Evolutionary conservation across 2,329 filamentous ascomycete genomes (phyloP).

Genomic region (Apiospora arundinis): DNA sequence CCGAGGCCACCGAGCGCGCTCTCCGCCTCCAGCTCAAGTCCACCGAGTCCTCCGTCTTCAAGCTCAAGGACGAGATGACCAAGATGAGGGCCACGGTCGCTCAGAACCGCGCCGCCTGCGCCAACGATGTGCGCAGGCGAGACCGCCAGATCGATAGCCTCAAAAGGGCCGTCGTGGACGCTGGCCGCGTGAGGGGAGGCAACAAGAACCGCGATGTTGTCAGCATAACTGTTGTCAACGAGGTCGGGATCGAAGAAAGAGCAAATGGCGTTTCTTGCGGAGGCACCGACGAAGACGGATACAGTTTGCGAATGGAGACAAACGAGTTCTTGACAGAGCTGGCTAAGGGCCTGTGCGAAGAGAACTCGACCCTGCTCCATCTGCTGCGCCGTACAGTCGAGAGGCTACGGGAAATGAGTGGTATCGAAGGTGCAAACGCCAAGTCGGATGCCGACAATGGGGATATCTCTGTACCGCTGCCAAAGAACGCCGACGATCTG

Average conservation of each 20-base stretch:
- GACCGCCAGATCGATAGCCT: slow-evolving; percentile 88
- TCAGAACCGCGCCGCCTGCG: slow-evolving; percentile 85
- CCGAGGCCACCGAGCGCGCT: slow-evolving; percentile 74
- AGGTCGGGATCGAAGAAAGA: slow-evolving; percentile 54
- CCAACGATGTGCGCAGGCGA: slow-evolving; percentile 88
- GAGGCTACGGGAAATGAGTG: slow-evolving; percentile 74
- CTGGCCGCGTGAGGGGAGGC: slow-evolving; percentile 65
- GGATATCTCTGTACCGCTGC: slow-evolving; percentile 37
- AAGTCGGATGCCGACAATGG: slow-evolving; percentile 23
- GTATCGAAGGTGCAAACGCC: slow-evolving; percentile 48
- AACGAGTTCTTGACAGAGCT: slow-evolving; percentile 89
- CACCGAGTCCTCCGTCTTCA: slow-evolving; percentile 75
- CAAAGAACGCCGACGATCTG: slow-evolving; percentile 66
- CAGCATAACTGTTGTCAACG: slow-evolving; percentile 63
- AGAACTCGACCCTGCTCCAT: slow-evolving; percentile 83
- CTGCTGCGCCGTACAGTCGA: slow-evolving; percentile 75
- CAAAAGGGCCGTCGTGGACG: slow-evolving; percentile 83
- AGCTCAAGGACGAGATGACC: slow-evolving; percentile 83
- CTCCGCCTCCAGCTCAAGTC: slow-evolving; percentile 73
- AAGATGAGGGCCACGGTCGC: slow-evolving; percentile 80
- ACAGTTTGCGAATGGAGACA: slow-evolving; percentile 83
- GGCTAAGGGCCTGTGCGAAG: slow-evolving; percentile 83
- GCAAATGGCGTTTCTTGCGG: slow-evolving; percentile 35
- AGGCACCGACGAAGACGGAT: slow-evolving; percentile 55
- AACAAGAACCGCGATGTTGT: slow-evolving; percentile 61